Percentiles rank a stretch among this genome's conserved stretches.
Conservation (phyloP, 78 protist genomes). For the Isochrysis galbana region DNA sequence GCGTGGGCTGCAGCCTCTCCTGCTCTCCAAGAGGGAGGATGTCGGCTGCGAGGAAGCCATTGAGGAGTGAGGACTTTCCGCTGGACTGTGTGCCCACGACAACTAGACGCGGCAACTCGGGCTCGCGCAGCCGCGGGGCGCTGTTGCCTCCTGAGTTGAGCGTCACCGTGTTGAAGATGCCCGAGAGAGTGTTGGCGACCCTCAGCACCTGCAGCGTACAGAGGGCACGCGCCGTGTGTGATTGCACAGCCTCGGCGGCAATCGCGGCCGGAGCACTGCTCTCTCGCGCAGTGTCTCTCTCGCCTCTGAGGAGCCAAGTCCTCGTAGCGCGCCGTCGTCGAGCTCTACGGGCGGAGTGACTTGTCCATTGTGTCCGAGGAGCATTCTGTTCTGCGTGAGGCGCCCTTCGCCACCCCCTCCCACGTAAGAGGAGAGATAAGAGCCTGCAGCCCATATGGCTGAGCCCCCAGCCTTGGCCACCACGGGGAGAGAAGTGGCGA, state of each 20-base stretch:
- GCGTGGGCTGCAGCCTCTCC: too few relatives aligned
- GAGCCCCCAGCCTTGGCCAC: background rate
- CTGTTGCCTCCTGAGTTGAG: background rate
- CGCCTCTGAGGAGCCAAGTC: background rate
- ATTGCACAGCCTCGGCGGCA: too few relatives aligned
- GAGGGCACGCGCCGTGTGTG: too few relatives aligned
- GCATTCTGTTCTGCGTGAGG: background rate
- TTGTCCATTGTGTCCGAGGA: too few relatives aligned
- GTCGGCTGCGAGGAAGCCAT: conserved; percentile 24
- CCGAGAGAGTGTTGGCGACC: background rate
- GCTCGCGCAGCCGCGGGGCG: background rate
- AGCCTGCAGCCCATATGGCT: conserved; percentile 9
- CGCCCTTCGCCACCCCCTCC: background rate
- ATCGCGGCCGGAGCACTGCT: too few relatives aligned
- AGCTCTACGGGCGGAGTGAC: background rate
- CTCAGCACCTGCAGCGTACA: too few relatives aligned
- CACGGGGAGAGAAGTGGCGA: background rate
- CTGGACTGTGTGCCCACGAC: conserved; percentile 43
- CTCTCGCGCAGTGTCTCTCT: too few relatives aligned
- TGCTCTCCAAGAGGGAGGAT: conserved; percentile 24
- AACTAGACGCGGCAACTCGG: conserved; percentile 17
- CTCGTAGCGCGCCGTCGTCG: background rate
- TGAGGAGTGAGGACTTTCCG: conserved; percentile 33
- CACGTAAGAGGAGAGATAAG: background rate
- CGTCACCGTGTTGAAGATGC: background rate